Evolutionary conservation across 176 grass and related monocot genomes (phyloP).

Genomic region (Carex kokanica): DNA sequence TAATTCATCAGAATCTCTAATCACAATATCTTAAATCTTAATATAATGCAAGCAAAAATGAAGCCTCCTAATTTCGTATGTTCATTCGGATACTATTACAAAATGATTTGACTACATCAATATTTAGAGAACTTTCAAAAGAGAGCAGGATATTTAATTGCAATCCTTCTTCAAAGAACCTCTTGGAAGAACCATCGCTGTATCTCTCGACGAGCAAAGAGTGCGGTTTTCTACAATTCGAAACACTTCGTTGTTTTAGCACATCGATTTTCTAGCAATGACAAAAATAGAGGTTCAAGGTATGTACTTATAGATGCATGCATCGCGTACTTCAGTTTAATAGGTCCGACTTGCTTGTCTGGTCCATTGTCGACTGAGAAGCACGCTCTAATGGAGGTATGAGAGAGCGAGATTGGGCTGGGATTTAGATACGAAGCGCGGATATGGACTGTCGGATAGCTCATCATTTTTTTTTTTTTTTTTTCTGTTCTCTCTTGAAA

Average conservation of each 20-base stretch:
- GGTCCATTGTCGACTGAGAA: conserved; percentile 5
- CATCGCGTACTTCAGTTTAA: conserved; percentile 10
- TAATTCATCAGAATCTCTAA: background rate
- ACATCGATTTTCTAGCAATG: background rate
- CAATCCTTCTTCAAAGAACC: conserved; percentile 11
- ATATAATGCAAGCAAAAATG: background rate
- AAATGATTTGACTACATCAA: background rate
- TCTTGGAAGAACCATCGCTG: conserved; percentile 60
- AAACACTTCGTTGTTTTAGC: background rate
- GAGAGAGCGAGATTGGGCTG: background rate
- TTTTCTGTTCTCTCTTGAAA: background rate
- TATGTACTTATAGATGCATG: background rate
- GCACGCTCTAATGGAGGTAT: conserved; percentile 23
- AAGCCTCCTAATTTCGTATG: background rate
- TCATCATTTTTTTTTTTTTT: conserved; percentile 1
- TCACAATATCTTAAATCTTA: background rate
- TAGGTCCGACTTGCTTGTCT: background rate
- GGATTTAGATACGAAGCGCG: conserved; percentile 7
- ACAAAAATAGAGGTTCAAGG: background rate
- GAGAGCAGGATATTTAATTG: background rate
- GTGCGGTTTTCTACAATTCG: conserved; percentile 36
- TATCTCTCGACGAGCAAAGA: conserved; percentile 68
- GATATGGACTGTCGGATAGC: conserved; percentile 13
- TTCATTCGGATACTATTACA: background rate
- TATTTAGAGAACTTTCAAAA: background rate